These are phyloP conservation scores for Colletotrichum trifolii DNA, from an alignment of 2,329 filamentous ascomycete species.

Conservation along the genomic window DNA sequence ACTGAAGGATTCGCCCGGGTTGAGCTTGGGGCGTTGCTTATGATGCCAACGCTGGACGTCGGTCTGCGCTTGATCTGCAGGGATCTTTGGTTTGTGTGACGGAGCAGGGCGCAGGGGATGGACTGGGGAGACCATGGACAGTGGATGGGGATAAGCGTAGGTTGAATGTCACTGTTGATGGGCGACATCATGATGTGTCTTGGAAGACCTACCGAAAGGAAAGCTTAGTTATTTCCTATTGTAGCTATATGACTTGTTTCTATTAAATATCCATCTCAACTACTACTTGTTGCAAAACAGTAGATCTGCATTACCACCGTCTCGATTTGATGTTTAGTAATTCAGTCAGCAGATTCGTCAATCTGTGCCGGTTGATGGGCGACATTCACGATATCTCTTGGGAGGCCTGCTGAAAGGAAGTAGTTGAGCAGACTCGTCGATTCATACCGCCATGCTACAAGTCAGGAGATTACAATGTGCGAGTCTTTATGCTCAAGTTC, in stretches of 20 bases:
- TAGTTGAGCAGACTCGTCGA: background rate
- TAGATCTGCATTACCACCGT: too few relatives aligned
- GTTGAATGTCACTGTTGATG: too few relatives aligned
- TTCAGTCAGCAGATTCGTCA: too few relatives aligned
- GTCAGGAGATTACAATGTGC: background rate
- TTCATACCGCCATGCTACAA: background rate
- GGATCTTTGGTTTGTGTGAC: slow-evolving; percentile 7
- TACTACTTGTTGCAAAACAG: too few relatives aligned
- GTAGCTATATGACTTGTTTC: too few relatives aligned
- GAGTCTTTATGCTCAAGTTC: slow-evolving; percentile 6
- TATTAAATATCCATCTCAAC: too few relatives aligned
- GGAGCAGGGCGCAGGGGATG: slow-evolving; percentile 3
- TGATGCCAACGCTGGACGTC: slow-evolving; percentile 1
- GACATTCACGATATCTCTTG: background rate
- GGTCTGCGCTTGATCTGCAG: background rate
- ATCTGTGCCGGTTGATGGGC: background rate
- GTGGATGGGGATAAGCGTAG: background rate
- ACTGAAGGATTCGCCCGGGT: slow-evolving; percentile 8
- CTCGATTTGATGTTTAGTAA: too few relatives aligned
- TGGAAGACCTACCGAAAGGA: too few relatives aligned
- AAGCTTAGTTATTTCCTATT: too few relatives aligned
- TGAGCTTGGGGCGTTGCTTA: slow-evolving; percentile 1
- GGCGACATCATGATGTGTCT: background rate
- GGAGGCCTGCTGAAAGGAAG: too few relatives aligned
- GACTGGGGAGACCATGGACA: background rate